Conservation (phyloP, 345 rosid species). For the Durio zibethinus region DNA sequence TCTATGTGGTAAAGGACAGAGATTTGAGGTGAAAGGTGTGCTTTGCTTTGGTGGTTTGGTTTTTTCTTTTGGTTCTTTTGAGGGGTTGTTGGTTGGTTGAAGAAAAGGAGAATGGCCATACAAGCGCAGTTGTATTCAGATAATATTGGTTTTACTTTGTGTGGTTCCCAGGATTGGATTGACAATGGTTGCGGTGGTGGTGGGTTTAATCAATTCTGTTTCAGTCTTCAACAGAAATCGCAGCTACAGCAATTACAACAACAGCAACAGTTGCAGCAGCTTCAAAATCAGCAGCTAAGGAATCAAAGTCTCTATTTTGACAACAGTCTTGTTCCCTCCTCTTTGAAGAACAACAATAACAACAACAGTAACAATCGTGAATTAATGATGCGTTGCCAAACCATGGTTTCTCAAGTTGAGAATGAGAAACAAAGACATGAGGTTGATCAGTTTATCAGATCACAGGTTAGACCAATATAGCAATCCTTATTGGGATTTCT, state of each 20-base stretch:
- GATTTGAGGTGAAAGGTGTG: background rate
- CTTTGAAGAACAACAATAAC: slow-evolving; percentile 15
- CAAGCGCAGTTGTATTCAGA: slow-evolving; percentile 58
- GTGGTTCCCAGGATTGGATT: slow-evolving; percentile 41
- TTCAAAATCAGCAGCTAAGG: slow-evolving; percentile 27
- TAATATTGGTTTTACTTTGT: slow-evolving; percentile 36
- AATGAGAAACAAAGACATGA: slow-evolving; percentile 60
- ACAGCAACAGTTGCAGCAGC: slow-evolving; percentile 29
- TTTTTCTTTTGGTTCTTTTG: slow-evolving; percentile 2
- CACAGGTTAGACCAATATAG: slow-evolving; percentile 48
- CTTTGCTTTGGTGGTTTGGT: background rate
- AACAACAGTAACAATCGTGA: background rate
- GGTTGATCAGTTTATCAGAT: slow-evolving; percentile 50
- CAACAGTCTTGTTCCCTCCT: slow-evolving; percentile 13
- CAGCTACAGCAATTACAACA: slow-evolving; percentile 25
- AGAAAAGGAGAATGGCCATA: slow-evolving; percentile 48
- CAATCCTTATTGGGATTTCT: background rate
- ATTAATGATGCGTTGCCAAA: slow-evolving; percentile 13
- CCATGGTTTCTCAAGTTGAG: slow-evolving; percentile 29
- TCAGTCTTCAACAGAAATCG: slow-evolving; percentile 27
- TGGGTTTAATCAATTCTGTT: slow-evolving; percentile 27
- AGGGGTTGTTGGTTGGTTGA: background rate
- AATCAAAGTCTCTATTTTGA: slow-evolving; percentile 32
- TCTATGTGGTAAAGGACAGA: background rate
- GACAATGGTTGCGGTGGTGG: slow-evolving; percentile 36